Base-by-base conservation (phyloP, 1,139 yeast species). In the Insectozyma bohioensis region DNA sequence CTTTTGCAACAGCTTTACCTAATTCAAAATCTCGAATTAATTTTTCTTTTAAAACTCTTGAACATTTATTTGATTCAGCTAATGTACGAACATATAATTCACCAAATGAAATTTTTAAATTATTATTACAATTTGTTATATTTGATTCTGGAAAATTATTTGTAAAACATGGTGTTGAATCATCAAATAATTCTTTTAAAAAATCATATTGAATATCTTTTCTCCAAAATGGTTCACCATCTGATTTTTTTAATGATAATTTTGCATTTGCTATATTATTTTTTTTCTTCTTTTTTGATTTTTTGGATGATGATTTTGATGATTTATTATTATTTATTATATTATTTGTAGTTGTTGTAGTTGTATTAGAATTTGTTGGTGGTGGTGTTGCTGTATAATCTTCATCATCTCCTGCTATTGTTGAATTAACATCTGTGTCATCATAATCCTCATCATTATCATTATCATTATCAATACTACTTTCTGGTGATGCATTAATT, bases 211-310 rank as follows among this genome's bases (percentile, higher is more conserved):
- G 97, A 37, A 92, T 82, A 50, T 92, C 97, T 40, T 66, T 75
- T 32, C 97, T 70, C 84, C 95, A 85, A 41, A 90, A 78, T 12
- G 95, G 95, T 48, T 85, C 95, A 4, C 97, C 97, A 51, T 92
- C 97, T 12, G 79, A 72, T 52, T 90, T 90, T 56, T 90, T 92
- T 47, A 92, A 21, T 51, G 48, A 22, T 53, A 58, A 33, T 48
- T 57, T 13, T 49, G 54, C 20, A 44, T 45, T 36, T 4, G 56
- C 44, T 10, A 51, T 40, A 21, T 39, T 40, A 13, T 36, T 36
- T 25, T 40, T 42, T 29, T 34, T 39, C 33, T 33, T 37, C 31
- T 31, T 35, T 22, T 33, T 31, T 15, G 33, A 17, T 7, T 25
- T 16, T 1, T 26, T n/a, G 9, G 26, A 26, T 3, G 21, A 13